Conservation (phyloP, 1,284 basidiomycete species). For the Anthracocystis setariae region DNA sequence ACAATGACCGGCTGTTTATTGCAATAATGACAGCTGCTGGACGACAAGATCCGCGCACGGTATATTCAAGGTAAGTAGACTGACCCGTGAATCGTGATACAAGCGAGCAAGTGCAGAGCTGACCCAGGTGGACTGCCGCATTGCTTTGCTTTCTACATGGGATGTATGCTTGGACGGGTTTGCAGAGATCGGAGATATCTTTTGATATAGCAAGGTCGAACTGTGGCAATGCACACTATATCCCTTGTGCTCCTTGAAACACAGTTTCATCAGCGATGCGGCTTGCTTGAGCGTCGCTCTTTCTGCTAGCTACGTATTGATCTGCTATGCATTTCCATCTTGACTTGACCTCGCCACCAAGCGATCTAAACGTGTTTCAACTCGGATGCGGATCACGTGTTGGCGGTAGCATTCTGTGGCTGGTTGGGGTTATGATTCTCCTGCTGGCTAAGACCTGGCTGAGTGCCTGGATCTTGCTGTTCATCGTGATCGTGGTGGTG, state of each 20-base stretch:
- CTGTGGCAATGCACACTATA: background rate
- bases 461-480: slow-evolving; percentile 30
- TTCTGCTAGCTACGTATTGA: too few species aligned
- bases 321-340: too few species aligned
- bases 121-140: background rate
- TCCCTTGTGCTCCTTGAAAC: background rate
- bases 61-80: slow-evolving; percentile 51
- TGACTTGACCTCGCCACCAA: too few species aligned
- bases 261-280: too few species aligned
- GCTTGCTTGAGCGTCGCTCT: too few species aligned
- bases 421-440: slow-evolving; percentile 51
- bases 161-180: too few species aligned
- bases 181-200: slow-evolving; percentile 56
- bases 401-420: slow-evolving; percentile 12
- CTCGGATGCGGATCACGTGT: slow-evolving; percentile 13
- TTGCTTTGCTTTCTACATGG: too few species aligned
- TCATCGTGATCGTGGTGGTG: slow-evolving; percentile 28
- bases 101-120: background rate
- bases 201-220: slow-evolving; percentile 5
- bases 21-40: slow-evolving; percentile 42
- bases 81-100: background rate
- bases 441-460: slow-evolving; percentile 46
- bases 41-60: slow-evolving; percentile 53
- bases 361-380: too few species aligned
- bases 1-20: too few species aligned